phyloP scores from a whole-genome alignment of 768 basidiomycete species.

The Pholiota conissans region DNA sequence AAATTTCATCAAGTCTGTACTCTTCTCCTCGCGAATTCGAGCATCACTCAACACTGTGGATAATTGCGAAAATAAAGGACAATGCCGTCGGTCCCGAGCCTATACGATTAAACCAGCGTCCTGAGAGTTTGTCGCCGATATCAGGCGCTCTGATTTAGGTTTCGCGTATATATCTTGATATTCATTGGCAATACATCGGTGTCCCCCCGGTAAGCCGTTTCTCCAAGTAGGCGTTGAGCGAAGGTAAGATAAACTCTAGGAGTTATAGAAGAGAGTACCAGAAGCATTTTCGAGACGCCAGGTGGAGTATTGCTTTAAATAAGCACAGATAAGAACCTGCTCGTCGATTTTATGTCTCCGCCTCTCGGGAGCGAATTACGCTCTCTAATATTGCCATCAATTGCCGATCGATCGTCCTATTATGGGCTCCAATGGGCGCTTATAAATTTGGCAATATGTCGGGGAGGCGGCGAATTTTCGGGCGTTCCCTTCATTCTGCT shows the following conservation, averaged over 20 bases:
- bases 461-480: neutral
- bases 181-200: neutral
- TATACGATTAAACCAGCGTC: neutral
- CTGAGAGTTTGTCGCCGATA: neutral
- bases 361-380: neutral
- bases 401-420: neutral
- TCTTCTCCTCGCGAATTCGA: neutral
- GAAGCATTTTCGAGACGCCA: neutral
- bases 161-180: neutral
- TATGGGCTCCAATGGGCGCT: neutral
- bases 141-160: neutral
- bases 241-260: neutral
- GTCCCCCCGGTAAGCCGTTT: neutral
- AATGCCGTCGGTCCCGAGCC: neutral
- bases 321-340: neutral
- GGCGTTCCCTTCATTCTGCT: neutral
- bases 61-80: neutral
- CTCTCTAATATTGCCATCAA: neutral
- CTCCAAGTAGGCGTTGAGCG: too few relatives aligned
- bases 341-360: neutral
- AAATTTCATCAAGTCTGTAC: too few relatives aligned
- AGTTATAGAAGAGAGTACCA: neutral
- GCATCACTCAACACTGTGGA: neutral
- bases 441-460: neutral
- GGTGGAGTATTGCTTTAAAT: neutral